Evolutionary conservation across 768 basidiomycete genomes (phyloP).

Genomic region (Favolaschia claudopus): DNA sequence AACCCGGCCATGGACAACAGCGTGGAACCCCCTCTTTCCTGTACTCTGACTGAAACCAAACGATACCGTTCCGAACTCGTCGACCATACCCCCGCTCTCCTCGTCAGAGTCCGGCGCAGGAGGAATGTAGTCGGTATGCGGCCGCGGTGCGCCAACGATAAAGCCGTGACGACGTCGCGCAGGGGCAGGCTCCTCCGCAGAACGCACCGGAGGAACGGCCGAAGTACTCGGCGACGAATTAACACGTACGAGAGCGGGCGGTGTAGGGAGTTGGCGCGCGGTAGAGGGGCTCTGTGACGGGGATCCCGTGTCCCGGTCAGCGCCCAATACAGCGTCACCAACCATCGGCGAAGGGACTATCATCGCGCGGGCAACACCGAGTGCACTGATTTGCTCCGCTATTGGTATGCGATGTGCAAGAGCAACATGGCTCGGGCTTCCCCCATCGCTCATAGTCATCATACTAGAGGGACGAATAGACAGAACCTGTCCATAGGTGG

Average conservation of each 20-base stretch:
- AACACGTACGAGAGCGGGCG: neutral
- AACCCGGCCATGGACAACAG: constrained; percentile 66
- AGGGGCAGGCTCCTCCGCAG: neutral
- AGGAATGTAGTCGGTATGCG: constrained; percentile 20
- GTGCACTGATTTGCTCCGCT: constrained; percentile 3
- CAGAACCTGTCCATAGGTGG: constrained; percentile 12
- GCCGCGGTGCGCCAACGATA: constrained; percentile 18
- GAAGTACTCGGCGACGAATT: neutral
- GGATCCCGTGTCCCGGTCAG: too few relatives aligned
- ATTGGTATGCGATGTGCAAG: constrained; percentile 48
- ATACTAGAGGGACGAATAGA: constrained; percentile 26
- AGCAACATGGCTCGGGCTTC: constrained; percentile 42
- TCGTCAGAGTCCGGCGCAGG: constrained; percentile 16
- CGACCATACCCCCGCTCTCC: neutral
- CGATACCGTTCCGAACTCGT: constrained; percentile 37
- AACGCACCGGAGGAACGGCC: neutral
- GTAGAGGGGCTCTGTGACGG: too few relatives aligned
- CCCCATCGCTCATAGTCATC: constrained; percentile 47
- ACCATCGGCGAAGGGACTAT: too few relatives aligned
- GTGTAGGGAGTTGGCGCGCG: too few relatives aligned
- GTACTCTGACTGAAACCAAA: constrained; percentile 31
- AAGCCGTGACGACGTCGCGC: constrained; percentile 14
- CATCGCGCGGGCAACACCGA: constrained; percentile 42
- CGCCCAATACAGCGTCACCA: constrained; percentile 33
- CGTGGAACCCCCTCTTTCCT: too few relatives aligned